A percentile compares a stretch with the other conserved stretches of the same genome.
Evolutionary conservation across 257 asterid genomes (phyloP).

Genomic region (Hygrophila difformis): DNA sequence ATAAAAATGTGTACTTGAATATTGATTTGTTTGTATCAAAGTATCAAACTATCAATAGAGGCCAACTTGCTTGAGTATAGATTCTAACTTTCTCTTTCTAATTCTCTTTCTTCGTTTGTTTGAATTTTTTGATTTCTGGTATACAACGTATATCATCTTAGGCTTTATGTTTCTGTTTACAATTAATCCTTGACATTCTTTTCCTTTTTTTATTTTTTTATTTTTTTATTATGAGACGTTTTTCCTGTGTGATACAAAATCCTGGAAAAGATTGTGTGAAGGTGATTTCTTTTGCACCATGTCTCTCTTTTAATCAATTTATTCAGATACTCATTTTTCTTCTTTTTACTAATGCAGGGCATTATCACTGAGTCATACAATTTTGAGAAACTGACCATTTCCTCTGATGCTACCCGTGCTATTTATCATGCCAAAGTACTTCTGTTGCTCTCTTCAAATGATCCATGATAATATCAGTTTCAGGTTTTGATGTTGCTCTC

Average conservation of each 20-base stretch:
- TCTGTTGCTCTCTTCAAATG: constrained; percentile 80
- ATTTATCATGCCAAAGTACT: constrained; percentile 77
- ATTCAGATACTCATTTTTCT: constrained; percentile 9
- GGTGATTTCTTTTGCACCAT: constrained; percentile 37
- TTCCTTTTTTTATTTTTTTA: too few relatives aligned
- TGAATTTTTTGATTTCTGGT: too few relatives aligned
- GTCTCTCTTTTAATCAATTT: constrained; percentile 15
- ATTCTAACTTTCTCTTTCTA: too few relatives aligned
- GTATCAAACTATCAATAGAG: too few relatives aligned
- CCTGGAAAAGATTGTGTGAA: constrained; percentile 74
- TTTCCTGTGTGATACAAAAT: constrained; percentile 52
- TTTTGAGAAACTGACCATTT: constrained; percentile 64
- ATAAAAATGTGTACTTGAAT: too few relatives aligned
- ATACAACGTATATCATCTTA: too few relatives aligned
- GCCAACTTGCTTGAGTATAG: too few relatives aligned
- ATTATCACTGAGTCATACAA: constrained; percentile 55
- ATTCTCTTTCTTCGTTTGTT: too few relatives aligned
- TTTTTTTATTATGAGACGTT: constrained; percentile 72
- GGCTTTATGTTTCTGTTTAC: too few relatives aligned
- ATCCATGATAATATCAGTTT: constrained; percentile 71
- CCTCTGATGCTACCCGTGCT: constrained; percentile 59
- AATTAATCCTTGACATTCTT: constrained; percentile 73
- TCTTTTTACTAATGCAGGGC: constrained; percentile 42
- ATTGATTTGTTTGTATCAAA: too few relatives aligned
- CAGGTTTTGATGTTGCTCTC: constrained; percentile 45